A percentile compares a stretch with the other conserved stretches of the same genome.
phyloP scores from a whole-genome alignment of 176 grass and related monocot species.

The Poa annua region DNA sequence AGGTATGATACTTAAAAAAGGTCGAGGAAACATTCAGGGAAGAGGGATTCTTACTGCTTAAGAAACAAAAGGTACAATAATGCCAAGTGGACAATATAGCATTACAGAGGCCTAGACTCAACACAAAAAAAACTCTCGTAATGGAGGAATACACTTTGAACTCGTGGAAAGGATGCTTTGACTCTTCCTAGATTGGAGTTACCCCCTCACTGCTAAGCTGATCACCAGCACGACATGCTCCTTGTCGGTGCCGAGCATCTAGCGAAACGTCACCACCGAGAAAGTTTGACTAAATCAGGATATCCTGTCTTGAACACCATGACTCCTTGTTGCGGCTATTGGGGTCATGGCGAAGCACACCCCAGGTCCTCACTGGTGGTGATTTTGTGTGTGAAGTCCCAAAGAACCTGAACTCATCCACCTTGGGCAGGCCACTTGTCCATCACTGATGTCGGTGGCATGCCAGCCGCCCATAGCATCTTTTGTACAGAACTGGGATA shows the following conservation, averaged over 20 bases:
- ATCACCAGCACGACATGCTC: background rate
- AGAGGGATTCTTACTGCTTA: constrained; percentile 10
- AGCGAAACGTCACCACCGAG: background rate
- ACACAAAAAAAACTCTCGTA: background rate
- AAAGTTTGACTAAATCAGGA: background rate
- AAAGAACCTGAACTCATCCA: background rate
- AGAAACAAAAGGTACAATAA: background rate
- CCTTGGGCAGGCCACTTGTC: background rate
- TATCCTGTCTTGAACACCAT: background rate
- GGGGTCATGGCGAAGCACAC: background rate
- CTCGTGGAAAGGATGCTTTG: background rate
- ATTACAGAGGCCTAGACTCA: background rate
- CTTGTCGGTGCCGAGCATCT: background rate
- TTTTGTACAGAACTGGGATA: background rate
- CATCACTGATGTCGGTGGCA: background rate
- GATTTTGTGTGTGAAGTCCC: background rate
- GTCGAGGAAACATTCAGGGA: background rate
- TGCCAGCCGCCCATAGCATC: background rate
- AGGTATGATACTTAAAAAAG: background rate
- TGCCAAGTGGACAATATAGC: background rate
- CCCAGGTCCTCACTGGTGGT: background rate
- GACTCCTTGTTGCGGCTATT: background rate
- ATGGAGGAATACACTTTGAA: background rate
- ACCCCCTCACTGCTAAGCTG: background rate
- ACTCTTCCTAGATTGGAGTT: background rate